Base-by-base conservation (phyloP, 768 basidiomycete species). In the Albatrellus ellisii region DNA sequence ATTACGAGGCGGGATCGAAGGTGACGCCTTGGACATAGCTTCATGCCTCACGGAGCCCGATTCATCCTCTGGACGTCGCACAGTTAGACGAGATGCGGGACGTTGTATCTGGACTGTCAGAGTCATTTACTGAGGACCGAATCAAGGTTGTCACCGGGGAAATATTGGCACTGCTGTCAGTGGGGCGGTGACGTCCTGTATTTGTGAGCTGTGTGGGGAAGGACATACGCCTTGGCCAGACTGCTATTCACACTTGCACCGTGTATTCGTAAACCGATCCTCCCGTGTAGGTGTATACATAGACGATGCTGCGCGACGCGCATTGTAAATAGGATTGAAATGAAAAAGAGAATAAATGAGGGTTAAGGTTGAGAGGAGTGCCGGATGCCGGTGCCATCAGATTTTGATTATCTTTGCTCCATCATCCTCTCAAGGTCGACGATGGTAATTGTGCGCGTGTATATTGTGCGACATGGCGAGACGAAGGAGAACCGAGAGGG, bases 381-480 rank as follows among this genome's bases (percentile, higher is more conserved):
- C 29, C 12, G 29, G 29, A 31, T 31, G 29, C 12, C 12, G 4
- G 29, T 31, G 29, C 2, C n/a, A n/a, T n/a, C n/a, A n/a, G n/a
- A n/a, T n/a, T n/a, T n/a, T n/a, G n/a, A n/a, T n/a, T n/a, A n/a
- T n/a, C n/a, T n/a, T n/a, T n/a, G n/a, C n/a, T n/a, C n/a, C n/a
- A n/a, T n/a, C n/a, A n/a, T n/a, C n/a, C n/a, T n/a, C 10, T 15
- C 38, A 15, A 26, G 22, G 36, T 11, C 38, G 10, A 31, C 15
- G 14, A 36, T 46, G 31, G 60, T 63, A 55, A 45, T 55, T 41
- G 52, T 62, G 20, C 64, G 65, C 41, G 49, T 86, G 35, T 82
- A 78, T 54, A 60, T 85, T 47, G 68, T 85, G 37, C 75, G 85
- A 32, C 85, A 88, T 50, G 85, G 82, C 15, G 82, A 88, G 63